Percentiles rank a stretch among this genome's conserved stretches.
Conservation (phyloP, 805 yeast genomes). For the Ogataea siamensis region DNA sequence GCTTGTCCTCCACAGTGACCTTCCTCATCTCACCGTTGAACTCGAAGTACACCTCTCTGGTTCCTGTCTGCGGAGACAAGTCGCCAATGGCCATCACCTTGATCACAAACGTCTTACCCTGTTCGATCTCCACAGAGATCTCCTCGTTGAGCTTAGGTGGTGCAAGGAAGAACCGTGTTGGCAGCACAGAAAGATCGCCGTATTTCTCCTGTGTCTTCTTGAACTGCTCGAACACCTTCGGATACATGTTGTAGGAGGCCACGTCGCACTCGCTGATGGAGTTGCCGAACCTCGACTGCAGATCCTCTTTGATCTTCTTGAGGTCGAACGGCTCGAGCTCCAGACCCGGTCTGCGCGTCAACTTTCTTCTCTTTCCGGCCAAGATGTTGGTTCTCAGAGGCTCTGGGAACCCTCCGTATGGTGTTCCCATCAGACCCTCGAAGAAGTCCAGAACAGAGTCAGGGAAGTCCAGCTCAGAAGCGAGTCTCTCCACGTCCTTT, state of each 20-base stretch:
- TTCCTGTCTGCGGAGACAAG: constrained; percentile 77
- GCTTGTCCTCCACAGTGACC: constrained; percentile 86
- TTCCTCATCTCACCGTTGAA: constrained; percentile 98
- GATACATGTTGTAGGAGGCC: constrained; percentile 97
- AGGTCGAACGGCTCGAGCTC: constrained; percentile 83
- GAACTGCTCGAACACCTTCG: constrained; percentile 92
- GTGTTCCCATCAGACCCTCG: constrained; percentile 99
- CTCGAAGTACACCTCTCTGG: constrained; percentile 95
- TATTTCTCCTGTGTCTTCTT: constrained; percentile 68
- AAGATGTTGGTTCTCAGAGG: constrained; percentile 91
- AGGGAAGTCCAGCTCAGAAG: constrained; percentile 94
- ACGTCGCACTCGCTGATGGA: constrained; percentile 79
- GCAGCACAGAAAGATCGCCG: constrained; percentile 92
- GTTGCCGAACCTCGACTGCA: constrained; percentile 72
- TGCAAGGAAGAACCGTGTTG: constrained; percentile 86
- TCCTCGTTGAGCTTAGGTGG: constrained; percentile 89
- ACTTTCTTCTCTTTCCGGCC: constrained; percentile 88
- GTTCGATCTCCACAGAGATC: constrained; percentile 82
- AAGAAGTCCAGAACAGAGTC: constrained; percentile 97
- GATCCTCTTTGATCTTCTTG: constrained; percentile 65
- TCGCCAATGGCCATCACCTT: constrained; percentile 93
- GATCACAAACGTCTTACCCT: constrained; percentile 91
- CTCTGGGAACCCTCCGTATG: constrained; percentile 99
- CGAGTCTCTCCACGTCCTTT: constrained; percentile 84
- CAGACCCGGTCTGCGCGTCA: constrained; percentile 89